Evolutionary conservation across 257 asterid species (phyloP).

Genomic region (Solanum lycopersicoides): DNA sequence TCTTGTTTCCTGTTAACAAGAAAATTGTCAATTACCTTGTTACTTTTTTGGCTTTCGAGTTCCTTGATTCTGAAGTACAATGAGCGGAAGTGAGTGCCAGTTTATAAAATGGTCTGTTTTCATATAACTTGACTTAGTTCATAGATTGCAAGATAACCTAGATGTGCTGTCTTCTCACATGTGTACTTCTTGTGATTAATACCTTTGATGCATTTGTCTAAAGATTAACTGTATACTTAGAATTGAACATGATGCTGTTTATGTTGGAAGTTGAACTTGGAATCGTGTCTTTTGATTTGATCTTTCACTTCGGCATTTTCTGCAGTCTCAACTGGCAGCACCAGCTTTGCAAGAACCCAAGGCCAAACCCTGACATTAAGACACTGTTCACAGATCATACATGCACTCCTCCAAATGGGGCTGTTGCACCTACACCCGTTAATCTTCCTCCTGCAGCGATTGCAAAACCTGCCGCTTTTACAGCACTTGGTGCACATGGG

Average conservation of each 20-base stretch:
- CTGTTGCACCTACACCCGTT: slow-evolving; percentile 70
- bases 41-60: background rate
- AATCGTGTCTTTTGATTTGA: background rate
- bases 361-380: slow-evolving; percentile 94
- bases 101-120: background rate
- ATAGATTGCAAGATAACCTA: background rate
- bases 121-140: background rate
- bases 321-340: slow-evolving; percentile 98
- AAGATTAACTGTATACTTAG: background rate
- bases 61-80: background rate
- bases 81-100: background rate
- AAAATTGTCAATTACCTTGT: background rate
- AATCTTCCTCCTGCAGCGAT: slow-evolving; percentile 70
- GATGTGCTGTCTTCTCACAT: background rate
- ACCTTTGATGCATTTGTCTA: background rate
- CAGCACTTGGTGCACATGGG: slow-evolving; percentile 92
- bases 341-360: slow-evolving; percentile 92
- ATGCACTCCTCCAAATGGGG: slow-evolving; percentile 79
- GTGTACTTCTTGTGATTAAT: background rate
- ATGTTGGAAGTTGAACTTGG: background rate
- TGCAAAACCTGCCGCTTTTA: slow-evolving; percentile 62
- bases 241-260: background rate
- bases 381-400: slow-evolving; percentile 84
- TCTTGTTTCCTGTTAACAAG: background rate
- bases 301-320: background rate